A percentile compares a stretch with the other conserved stretches of the same genome.
Conservation (phyloP, 805 yeast species). For the Tetrapisispora namnaoensis region DNA sequence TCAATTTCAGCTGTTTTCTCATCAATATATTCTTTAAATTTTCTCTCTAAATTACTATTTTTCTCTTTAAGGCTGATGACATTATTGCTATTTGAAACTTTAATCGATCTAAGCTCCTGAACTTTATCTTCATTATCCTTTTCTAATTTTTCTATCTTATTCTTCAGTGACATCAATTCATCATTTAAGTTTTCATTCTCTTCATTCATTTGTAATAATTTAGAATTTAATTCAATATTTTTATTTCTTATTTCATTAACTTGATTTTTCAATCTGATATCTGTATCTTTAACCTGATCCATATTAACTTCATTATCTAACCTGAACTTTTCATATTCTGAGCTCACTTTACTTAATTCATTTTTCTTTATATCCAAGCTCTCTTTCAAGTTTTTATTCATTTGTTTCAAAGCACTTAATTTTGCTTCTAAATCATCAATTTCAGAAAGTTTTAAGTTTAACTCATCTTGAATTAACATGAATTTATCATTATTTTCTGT, state of each 20-base stretch:
- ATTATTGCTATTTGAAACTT: background rate
- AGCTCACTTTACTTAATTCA: background rate
- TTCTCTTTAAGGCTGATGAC: background rate
- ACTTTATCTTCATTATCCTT: background rate
- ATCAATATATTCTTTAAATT: background rate
- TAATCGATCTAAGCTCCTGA: background rate
- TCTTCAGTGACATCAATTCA: background rate
- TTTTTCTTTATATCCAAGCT: background rate
- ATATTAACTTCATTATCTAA: background rate
- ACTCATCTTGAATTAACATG: background rate
- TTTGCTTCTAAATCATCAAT: background rate
- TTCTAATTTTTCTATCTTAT: slow-evolving; percentile 4
- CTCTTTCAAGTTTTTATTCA: background rate
- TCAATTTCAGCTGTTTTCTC: background rate
- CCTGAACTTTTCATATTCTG: slow-evolving; percentile 1
- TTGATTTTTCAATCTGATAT: background rate
- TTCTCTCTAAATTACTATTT: background rate
- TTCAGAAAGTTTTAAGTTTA: background rate
- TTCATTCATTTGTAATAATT: slow-evolving; percentile 1
- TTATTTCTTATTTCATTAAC: background rate
- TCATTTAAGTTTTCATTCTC: background rate
- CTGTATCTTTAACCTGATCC: background rate
- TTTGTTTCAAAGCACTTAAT: background rate
- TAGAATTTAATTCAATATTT: background rate
- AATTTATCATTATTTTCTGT: background rate